A percentile compares a stretch with the other conserved stretches of the same genome.
phyloP scores from a whole-genome alignment of 495 filamentous ascomycete species.

The Neurospora intermedia region DNA sequence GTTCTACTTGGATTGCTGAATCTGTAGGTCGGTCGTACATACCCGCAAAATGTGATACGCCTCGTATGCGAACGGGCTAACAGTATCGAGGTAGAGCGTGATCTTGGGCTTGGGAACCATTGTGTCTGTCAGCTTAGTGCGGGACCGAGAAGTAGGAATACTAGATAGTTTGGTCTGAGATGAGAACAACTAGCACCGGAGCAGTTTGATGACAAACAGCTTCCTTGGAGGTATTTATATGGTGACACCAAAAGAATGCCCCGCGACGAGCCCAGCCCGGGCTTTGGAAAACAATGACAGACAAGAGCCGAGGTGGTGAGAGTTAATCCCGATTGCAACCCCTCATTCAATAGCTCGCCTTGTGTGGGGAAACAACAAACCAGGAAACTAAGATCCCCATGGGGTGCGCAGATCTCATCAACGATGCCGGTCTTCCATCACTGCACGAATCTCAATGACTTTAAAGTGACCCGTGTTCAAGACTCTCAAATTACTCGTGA shows the following conservation, averaged over 20 bases:
- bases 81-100: constrained; percentile 55
- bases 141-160: background rate
- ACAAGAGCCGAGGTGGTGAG: background rate
- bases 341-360: background rate
- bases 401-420: background rate
- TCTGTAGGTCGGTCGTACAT: constrained; percentile 13
- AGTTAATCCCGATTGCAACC: background rate
- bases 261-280: background rate
- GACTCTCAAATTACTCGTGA: background rate
- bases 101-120: constrained; percentile 38
- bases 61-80: constrained; percentile 61
- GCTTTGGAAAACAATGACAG: background rate
- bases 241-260: background rate
- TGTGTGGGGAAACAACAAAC: background rate
- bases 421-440: background rate
- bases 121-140: background rate
- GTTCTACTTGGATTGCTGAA: background rate
- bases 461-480: background rate
- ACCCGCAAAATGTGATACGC: constrained; percentile 55
- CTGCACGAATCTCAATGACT: background rate
- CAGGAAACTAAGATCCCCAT: background rate
- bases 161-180: too few relatives aligned
- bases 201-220: too few relatives aligned
- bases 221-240: background rate
- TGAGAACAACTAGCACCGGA: too few relatives aligned